Evolutionary conservation across 2,329 filamentous ascomycete species (phyloP).

Genomic region (Xylaria sp.): DNA sequence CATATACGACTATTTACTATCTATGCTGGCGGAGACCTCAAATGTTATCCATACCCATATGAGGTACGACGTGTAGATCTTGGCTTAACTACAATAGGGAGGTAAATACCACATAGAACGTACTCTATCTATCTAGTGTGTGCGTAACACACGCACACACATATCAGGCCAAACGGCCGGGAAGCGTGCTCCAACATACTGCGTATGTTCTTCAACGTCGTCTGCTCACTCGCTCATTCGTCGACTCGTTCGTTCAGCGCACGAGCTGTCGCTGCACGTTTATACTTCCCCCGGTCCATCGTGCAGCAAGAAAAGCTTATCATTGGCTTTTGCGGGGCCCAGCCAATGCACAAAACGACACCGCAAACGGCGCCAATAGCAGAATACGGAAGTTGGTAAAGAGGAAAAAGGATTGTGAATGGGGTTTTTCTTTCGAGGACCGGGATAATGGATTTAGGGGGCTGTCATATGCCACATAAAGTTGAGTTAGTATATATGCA

Average conservation of each 20-base stretch:
- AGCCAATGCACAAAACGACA: conserved; percentile 5
- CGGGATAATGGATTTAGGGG: not conserved
- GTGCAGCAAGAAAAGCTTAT: conserved; percentile 31
- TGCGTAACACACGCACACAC: too few species aligned
- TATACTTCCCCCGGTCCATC: not conserved
- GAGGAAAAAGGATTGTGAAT: not conserved
- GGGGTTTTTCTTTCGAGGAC: conserved; percentile 8
- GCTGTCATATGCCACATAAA: too few species aligned
- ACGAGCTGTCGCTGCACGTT: not conserved
- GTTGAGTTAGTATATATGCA: not conserved
- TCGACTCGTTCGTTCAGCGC: not conserved
- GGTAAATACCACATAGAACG: conserved; percentile 5
- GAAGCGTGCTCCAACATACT: not conserved
- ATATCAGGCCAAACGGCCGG: conserved; percentile 5
- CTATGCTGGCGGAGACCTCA: conserved; percentile 3
- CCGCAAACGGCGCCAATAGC: conserved; percentile 21
- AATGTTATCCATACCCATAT: not conserved
- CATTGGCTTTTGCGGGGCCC: conserved; percentile 29
- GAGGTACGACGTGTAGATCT: not conserved
- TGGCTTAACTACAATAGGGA: conserved; percentile 29
- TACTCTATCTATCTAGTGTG: not conserved
- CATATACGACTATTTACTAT: not conserved
- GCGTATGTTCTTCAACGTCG: not conserved
- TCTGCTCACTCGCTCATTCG: not conserved
- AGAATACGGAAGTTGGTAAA: conserved; percentile 34